A percentile compares a stretch with the other conserved stretches of the same genome.
Evolutionary conservation across 2,329 filamentous ascomycete species (phyloP).

Genomic region (Scedosporium dehoogii): DNA sequence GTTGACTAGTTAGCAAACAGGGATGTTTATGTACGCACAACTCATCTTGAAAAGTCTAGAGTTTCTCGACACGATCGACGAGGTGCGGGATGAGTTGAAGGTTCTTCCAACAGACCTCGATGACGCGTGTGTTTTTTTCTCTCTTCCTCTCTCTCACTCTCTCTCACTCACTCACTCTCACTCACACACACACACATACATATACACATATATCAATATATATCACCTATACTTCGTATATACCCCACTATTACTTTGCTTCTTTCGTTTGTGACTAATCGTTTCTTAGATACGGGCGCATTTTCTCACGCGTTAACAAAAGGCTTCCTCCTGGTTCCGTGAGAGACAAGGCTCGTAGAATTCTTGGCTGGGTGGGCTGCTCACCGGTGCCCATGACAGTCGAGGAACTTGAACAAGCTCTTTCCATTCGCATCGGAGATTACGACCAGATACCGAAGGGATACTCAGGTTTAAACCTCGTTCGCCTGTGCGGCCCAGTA

Average conservation of each 20-base stretch:
- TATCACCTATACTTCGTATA: too few relatives aligned
- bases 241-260: too few relatives aligned
- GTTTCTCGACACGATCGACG: background rate
- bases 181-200: background rate
- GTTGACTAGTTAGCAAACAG: background rate
- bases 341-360: slow-evolving; percentile 7
- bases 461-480: slow-evolving; percentile 10
- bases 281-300: background rate
- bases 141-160: background rate
- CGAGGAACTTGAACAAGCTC: slow-evolving; percentile 11
- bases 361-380: slow-evolving; percentile 14
- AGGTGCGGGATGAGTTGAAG: background rate
- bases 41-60: background rate
- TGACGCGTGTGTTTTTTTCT: background rate
- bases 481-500: slow-evolving; percentile 18
- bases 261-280: background rate
- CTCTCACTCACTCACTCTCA: background rate
- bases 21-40: background rate
- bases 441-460: background rate
- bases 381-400: slow-evolving; percentile 11
- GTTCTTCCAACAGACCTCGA: background rate
- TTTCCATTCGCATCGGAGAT: slow-evolving; percentile 4
- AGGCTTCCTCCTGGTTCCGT: background rate
- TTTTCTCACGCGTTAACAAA: background rate
- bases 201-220: too few relatives aligned